Evolutionary conservation across 352 stramenopile species (phyloP), one percentile per base, ranked within the genome.

Genomic region (Saprolegnia parasitica): DNA sequence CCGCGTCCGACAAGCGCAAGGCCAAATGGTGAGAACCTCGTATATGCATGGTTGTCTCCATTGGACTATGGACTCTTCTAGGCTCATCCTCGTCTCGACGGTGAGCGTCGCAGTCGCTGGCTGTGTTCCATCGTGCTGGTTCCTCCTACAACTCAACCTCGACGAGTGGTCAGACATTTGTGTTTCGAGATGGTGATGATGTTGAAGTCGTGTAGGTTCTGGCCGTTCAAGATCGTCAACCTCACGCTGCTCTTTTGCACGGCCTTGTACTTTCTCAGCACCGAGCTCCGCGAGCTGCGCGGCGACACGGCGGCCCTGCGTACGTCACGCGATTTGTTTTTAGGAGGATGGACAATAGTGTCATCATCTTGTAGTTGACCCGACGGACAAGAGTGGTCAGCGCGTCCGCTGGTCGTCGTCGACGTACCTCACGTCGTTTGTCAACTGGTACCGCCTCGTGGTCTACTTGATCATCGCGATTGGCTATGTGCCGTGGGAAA

Each of bases 401-500:
- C n/a, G 47, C n/a, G 24, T 55, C 2, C 47, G 24, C 24, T 60
- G 52, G 52, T 26, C 11, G 52, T 60, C 52, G 52, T 60, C 52
- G 52, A n/a, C 40, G 20, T 55, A 67, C 46, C 16, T 55, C 56
- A 18, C 20, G 56, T 67, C 60, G 23, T 20, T 56, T 5, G n/a
- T 56, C 24, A 56, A 67, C 18, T 67, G 60, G 60, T 67, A 32
- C 16, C 60, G 40, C 32, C 20, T 67, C 8, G 15, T 24, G 9
- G 24, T 67, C 16, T 67, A 67, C 32, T 20, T 56, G 18, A 23
- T 56, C 21, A 67, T 67, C 24, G 18, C 56, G 21, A n/a, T 16
- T 56, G 32, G 16, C 10, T 67, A 67, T 24, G 60, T 67, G 46
- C 60, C 60, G 18, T 55, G 23, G 60, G 60, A 67, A 56, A n/a